phyloP scores from a whole-genome alignment of 306 rosid genomes.

The Abrus precatorius region DNA sequence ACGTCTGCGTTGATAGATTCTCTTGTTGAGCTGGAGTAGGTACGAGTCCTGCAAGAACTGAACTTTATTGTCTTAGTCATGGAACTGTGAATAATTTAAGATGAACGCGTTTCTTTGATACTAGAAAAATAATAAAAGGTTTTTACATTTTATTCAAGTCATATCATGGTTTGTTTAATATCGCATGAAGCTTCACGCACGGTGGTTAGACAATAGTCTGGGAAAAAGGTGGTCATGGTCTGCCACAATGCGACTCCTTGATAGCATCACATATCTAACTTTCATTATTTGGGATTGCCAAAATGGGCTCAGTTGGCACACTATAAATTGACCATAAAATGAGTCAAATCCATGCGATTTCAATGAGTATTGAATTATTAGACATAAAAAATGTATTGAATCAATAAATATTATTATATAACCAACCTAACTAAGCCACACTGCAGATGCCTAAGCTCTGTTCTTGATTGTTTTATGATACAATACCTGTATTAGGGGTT shows the following conservation, averaged over 20 bases:
- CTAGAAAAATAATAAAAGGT: background rate
- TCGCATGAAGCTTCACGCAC: background rate
- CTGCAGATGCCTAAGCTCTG: too few species aligned
- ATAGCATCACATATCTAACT: background rate
- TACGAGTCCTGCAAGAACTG: background rate
- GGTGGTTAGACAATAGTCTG: background rate
- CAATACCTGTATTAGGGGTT: too few species aligned
- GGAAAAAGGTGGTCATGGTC: constrained; percentile 7
- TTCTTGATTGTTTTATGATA: too few species aligned
- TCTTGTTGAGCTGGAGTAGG: background rate
- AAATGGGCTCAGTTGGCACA: background rate
- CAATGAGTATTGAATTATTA: too few species aligned
- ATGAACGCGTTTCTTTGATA: background rate
- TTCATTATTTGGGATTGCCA: background rate
- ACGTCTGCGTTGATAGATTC: constrained; percentile 5
- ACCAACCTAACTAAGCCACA: too few species aligned
- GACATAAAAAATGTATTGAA: too few species aligned
- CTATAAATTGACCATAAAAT: constrained; percentile 11
- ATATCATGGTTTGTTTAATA: background rate
- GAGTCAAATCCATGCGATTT: background rate
- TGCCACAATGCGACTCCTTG: background rate
- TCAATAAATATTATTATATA: too few species aligned
- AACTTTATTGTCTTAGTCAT: background rate
- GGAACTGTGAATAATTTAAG: background rate
- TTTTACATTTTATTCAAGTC: background rate